A percentile compares a stretch with the other conserved stretches of the same genome.
Evolutionary conservation across 345 rosid species (phyloP).

Genomic region (Hevea brasiliensis): DNA sequence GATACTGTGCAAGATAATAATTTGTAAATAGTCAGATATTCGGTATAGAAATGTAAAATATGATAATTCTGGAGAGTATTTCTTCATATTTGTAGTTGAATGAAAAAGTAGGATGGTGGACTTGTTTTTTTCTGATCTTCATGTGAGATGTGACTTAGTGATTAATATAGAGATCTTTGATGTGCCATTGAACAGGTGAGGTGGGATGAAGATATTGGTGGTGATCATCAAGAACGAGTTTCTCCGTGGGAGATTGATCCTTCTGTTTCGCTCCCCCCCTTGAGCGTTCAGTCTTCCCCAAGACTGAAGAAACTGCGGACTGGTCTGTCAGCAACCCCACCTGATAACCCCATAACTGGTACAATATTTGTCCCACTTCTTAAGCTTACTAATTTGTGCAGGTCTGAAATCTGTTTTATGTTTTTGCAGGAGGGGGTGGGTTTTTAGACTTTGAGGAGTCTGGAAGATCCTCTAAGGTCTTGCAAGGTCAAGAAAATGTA

Average conservation of each 20-base stretch:
- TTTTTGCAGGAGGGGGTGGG: conserved; percentile 50
- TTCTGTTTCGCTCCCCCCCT: conserved; percentile 65
- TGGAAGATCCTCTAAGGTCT: conserved; percentile 94
- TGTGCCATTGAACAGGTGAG: conserved; percentile 52
- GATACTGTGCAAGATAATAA: background rate
- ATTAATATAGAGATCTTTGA: background rate
- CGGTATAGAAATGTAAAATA: background rate
- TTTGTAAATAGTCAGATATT: background rate
- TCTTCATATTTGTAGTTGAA: background rate
- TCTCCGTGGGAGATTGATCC: conserved; percentile 95
- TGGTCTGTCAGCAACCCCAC: conserved; percentile 53
- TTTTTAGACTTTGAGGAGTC: conserved; percentile 87
- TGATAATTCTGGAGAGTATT: background rate
- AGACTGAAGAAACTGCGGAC: conserved; percentile 75
- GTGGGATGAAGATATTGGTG: conserved; percentile 73
- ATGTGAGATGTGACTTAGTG: background rate
- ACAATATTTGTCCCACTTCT: conserved; percentile 5
- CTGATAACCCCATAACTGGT: conserved; percentile 57
- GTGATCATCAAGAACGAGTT: conserved; percentile 63
- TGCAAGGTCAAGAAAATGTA: conserved; percentile 99
- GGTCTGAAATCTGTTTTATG: conserved; percentile 5
- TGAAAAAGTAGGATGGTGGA: background rate
- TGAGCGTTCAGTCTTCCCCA: conserved; percentile 74
- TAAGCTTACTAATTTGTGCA: background rate
- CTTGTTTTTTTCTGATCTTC: background rate